Evolutionary conservation across 2,329 filamentous ascomycete genomes (phyloP), one percentile per base, ranked within the genome.

Genomic region (Cercospora zeina): DNA sequence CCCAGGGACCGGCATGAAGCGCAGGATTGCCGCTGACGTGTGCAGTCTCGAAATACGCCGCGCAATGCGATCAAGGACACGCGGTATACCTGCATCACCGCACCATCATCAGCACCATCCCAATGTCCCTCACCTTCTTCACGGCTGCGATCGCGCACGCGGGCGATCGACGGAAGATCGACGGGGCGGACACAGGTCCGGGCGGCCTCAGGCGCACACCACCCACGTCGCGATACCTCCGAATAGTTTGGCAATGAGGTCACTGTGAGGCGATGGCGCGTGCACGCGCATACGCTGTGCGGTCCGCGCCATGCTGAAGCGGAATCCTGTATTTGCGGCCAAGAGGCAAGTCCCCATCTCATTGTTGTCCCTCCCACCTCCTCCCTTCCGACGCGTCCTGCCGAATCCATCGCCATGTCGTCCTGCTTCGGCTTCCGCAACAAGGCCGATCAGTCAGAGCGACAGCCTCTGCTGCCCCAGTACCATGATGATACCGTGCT

Each of bases 401-500:
- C 39, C 16, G 7, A 9, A 4, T 47, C 36, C 37, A 21, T 58
- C 61, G 72, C 66, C 59, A 82, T 89, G 79, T 82, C 85, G 67
- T 88, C 86, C 37, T 91, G 87, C 76, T 88, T 89, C 69, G 85
- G 87, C 50, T 79, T 81, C 65, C 78, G 81, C 70, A 76, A 77
- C 63, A 78, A 80, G 69, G 42, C 31, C 24, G 60, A 62, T 33
- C 62, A 56, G 19, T 82, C 82, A 62, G 90, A 93, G 72, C 88
- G 86, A 57, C 82, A 92, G 71, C 92, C 92, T 65, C 82, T 96
- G 61, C 86, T 96, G 54, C 90, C 92, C 62, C 88, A 87, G 70
- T 95, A 95, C 81, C 82, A 87, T 70, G 89, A 96, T 75, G 90
- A 95, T 71, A 96, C 93, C 0, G 78, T 82, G 33, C 79, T 93